A percentile compares a stretch with the other conserved stretches of the same genome.
phyloP scores from a whole-genome alignment of 1,284 basidiomycete species.

The Boletus semigastroideus region DNA sequence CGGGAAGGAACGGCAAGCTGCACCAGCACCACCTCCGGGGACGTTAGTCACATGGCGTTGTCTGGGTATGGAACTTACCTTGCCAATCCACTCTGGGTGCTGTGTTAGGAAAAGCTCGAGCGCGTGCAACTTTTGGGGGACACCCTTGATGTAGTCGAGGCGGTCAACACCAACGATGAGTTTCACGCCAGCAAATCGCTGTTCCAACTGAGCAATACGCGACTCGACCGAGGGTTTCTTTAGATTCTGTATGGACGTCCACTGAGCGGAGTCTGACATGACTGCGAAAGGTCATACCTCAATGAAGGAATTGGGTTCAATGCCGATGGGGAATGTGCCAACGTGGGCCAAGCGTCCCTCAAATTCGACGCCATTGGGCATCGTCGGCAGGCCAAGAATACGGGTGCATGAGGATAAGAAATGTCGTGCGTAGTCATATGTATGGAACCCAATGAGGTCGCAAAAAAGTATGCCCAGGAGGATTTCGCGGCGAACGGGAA shows the following conservation, averaged over 20 bases:
- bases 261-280: slow-evolving; percentile 2
- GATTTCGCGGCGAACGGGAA: slow-evolving; percentile 96
- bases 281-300: slow-evolving; percentile 47
- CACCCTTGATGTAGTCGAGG: slow-evolving; percentile 99
- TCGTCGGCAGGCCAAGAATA: slow-evolving; percentile 92
- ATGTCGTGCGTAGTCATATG: slow-evolving; percentile 99
- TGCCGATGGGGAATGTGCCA: slow-evolving; percentile 98
- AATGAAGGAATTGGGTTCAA: slow-evolving; percentile 92
- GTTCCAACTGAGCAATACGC: slow-evolving; percentile 80
- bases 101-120: slow-evolving; percentile 95
- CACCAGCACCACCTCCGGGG: slow-evolving; percentile 82
- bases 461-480: slow-evolving; percentile 93
- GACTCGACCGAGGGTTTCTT: slow-evolving; percentile 76
- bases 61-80: slow-evolving; percentile 44
- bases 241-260: slow-evolving; percentile 54
- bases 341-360: slow-evolving; percentile 95
- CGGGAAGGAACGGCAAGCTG: slow-evolving; percentile 97
- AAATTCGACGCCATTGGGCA: slow-evolving; percentile 98
- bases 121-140: slow-evolving; percentile 96
- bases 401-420: slow-evolving; percentile 98
- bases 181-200: slow-evolving; percentile 92
- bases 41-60: slow-evolving; percentile 1
- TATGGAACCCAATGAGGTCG: slow-evolving; percentile 98
- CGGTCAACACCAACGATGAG: slow-evolving; percentile 98
- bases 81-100: slow-evolving; percentile 99